These are phyloP conservation scores for Coemansia sp. DNA, from an alignment of 371 early-diverging fungal genomes.

Conservation along the genomic window DNA sequence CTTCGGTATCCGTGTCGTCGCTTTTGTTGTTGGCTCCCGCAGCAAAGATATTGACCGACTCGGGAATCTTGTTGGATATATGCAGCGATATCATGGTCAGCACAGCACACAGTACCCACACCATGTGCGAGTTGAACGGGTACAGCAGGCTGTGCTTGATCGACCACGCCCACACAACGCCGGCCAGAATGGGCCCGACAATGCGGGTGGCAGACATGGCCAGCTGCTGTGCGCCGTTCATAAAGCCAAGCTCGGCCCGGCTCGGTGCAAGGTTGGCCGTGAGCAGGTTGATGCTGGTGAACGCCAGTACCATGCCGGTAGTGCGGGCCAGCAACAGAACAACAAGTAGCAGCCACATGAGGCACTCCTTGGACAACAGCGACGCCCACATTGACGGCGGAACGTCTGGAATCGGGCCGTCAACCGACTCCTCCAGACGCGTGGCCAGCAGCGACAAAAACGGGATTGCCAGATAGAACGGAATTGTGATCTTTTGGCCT, in stretches of 20 bases:
- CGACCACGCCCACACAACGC: slow-evolving; percentile 45
- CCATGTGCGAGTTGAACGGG: slow-evolving; percentile 49
- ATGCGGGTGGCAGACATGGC: slow-evolving; percentile 29
- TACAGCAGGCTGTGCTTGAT: slow-evolving; percentile 33
- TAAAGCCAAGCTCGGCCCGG: slow-evolving; percentile 37
- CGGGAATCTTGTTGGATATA: slow-evolving; percentile 19
- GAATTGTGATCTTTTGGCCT: slow-evolving; percentile 50
- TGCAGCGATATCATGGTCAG: slow-evolving; percentile 8
- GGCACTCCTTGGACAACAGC: background rate
- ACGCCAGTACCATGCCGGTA: slow-evolving; percentile 18
- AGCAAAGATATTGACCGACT: slow-evolving; percentile 38
- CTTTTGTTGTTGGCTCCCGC: background rate
- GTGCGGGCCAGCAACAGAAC: slow-evolving; percentile 21
- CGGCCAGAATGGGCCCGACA: slow-evolving; percentile 42
- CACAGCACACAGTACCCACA: slow-evolving; percentile 33
- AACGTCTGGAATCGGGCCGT: background rate
- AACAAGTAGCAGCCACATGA: slow-evolving; percentile 32
- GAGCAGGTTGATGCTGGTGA: slow-evolving; percentile 47
- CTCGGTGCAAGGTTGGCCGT: slow-evolving; percentile 44
- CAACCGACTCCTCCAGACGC: background rate
- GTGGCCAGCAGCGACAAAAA: slow-evolving; percentile 34
- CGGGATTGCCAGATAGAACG: slow-evolving; percentile 55
- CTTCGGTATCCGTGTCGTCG: background rate
- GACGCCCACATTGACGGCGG: background rate
- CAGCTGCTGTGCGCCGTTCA: slow-evolving; percentile 50